phyloP scores from a whole-genome alignment of 805 yeast species.

The Barnettozyma salicaria region DNA sequence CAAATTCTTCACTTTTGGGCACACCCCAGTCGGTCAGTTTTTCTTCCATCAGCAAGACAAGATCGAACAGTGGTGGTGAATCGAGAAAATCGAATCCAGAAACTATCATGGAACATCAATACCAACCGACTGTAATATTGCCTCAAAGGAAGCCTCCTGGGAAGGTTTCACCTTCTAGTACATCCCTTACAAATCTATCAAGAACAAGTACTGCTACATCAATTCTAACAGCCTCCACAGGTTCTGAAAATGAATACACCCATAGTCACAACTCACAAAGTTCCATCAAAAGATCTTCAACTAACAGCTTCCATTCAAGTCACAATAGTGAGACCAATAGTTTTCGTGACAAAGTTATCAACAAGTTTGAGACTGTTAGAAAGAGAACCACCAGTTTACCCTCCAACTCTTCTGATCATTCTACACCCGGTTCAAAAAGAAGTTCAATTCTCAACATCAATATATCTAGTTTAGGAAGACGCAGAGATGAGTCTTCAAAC shows the following conservation, averaged over 20 bases:
- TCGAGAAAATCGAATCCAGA: slow-evolving; percentile 10
- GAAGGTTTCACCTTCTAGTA: slow-evolving; percentile 7
- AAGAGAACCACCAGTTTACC: slow-evolving; percentile 3
- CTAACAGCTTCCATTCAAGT: background rate
- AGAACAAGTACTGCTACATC: slow-evolving; percentile 9
- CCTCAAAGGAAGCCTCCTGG: slow-evolving; percentile 12
- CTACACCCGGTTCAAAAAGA: slow-evolving; percentile 8
- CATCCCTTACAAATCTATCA: slow-evolving; percentile 4
- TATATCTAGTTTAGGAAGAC: slow-evolving; percentile 19
- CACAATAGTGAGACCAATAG: slow-evolving; percentile 1
- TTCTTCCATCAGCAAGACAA: slow-evolving; percentile 7
- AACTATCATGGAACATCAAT: slow-evolving; percentile 4
- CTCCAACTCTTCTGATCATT: background rate
- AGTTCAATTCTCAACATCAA: slow-evolving; percentile 22
- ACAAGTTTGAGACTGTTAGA: slow-evolving; percentile 6
- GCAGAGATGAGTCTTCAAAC: slow-evolving; percentile 12
- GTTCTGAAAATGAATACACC: slow-evolving; percentile 4
- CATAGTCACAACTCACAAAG: background rate
- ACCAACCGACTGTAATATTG: background rate
- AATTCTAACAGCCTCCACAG: slow-evolving; percentile 7
- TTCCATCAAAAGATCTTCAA: background rate
- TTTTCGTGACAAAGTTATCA: slow-evolving; percentile 4
- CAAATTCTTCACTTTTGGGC: slow-evolving; percentile 4
- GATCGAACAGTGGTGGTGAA: slow-evolving; percentile 13
- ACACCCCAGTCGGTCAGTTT: slow-evolving; percentile 2